Evolutionary conservation across 495 filamentous ascomycete species (phyloP), one percentile per base, ranked within the genome.

Genomic region (Stereocaulon alpinum): DNA sequence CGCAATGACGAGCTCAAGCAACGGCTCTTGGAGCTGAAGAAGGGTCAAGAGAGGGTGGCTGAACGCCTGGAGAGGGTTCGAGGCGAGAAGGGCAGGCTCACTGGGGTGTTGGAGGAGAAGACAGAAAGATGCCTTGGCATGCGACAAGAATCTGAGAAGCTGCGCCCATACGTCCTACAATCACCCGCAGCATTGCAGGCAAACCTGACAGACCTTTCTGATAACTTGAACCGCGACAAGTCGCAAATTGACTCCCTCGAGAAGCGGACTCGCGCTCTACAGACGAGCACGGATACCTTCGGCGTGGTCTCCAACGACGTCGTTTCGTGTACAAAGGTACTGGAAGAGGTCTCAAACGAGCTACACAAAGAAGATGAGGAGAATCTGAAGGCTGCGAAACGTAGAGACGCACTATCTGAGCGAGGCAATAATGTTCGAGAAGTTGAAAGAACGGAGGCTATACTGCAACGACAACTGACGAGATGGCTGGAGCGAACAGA

Each of bases 301-400:
- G 78, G 80, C 5, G 83, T 92, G 1, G 88, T 96, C 10, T 74
- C 83, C 9, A 80, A 85, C 40, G 92, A 97, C 66, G 89, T 97
- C 14, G 80, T 83, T 6, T 84, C 85, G 0, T 94, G 89, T 63
- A 87, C 88, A 51, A 91, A 90, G 67, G 77, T 96, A 30, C 83
- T 98, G 3, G 87, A 94, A 44, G 94, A 97, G 56, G 87, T 96
- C 40, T 78, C 84, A 1, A 76, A 75, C 44, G 93, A 96, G 68
- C 72, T 98, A 11, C 74, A 84, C 11, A 95, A 91, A 69, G 90
- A 96, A 69, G 92, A 96, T 7, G 93, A 96, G 52, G 90, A 92
- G 66, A 83, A 84, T 59, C 77, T 81, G 7, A 83, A 86, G 62
- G 93, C 90, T 40, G 76, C 82, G 10, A 82, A 81, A 62, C 91